Evolutionary conservation across 257 asterid species (phyloP), one percentile per base, ranked within the genome.

Genomic region (Dorcoceras hygrometricum): DNA sequence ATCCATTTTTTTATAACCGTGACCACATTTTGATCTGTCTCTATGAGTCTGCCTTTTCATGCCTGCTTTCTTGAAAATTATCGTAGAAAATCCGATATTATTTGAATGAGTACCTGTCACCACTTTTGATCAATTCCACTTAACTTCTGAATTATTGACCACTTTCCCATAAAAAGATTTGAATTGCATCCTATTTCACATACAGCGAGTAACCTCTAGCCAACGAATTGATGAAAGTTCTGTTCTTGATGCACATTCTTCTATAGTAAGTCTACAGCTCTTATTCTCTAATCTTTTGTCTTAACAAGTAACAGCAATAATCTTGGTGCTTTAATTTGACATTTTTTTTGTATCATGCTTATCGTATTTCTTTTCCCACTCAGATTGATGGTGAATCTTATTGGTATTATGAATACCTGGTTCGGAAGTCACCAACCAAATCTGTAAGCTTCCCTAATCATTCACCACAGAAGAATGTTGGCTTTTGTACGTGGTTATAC

Each of bases 161-260:
- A 25, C 9, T 63, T 51, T 57, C 55, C 18, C 16, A 7, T 20
- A 58, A 48, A 57, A 53, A n/a, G 34, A 54, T 16, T 59, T 39
- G 62, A 60, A 28, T 73, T 73, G 54, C 53, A 57, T 77, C 67
- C 57, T 76, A 10, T 19, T 79, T 66, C 75, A 63, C 66, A 53
- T 43, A 58, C 96, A 90, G 99, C 83, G 97, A 23, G 95, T 94
- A 50, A 88, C 99, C 71, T 67, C 99, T 43, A 82, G 76, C 66
- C 97, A 94, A 57, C 89, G 95, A 9, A 64, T 81, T 86, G 95
- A 90, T n/a, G 99, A 88, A 74, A 94, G 95, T 78, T 81, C 97
- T n/a, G 80, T 94, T 63, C 87, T 90, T 59, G 99, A 90, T 80
- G 81, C 96, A 72, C 97, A 94, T 84, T 72, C 92, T 78, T 77